Base-by-base conservation (phyloP, 2,329 filamentous ascomycete species). In the Monosporascus ibericus region DNA sequence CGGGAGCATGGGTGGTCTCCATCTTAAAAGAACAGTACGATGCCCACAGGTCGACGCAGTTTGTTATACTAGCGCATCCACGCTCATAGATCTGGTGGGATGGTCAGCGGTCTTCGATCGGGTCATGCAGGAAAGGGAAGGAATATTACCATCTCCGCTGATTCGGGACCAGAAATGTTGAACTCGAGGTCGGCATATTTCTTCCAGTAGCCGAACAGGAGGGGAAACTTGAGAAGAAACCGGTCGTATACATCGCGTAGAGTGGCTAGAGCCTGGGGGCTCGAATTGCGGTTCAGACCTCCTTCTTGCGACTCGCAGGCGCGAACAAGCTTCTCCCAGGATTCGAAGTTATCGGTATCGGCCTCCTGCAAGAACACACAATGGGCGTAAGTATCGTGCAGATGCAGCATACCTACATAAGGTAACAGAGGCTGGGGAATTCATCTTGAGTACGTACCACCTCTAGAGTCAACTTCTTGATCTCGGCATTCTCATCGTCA, bases 151-250 rank as follows among this genome's bases (percentile, higher is more conserved):
- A 96, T 95, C 71, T 97, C 94, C 50, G 94, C 94, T 44, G 92
- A 92, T 75, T 99, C 94, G 5, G 94, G 95, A 18, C 94, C 94
- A 5, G 91, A 91, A 59, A 99, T 96, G 48, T 91, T 91, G 74
- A 99, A 99, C 67, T 99, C 94, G 58, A 95, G 80, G 65, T 97
- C 92, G 65, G 94, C 94, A 79, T 97, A 99, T 70, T 96, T 97
- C 77, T 97, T 97, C 94, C 94, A 99, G 75, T 97, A 99, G 49
- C 92, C 94, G 65, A 97, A 99, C 39, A 97, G 83, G 11, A 97
- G 80, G 3, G 94, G 94, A 60, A 96, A 99, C 67, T 96, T 96
- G 55, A 89, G 83, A 22, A 99, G 86, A 67, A 99, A 95, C 47
- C 88, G 84, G 69, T 99, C 92, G 75, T 95, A 97, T 57, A 89